Conservation (phyloP, 208 protist species). For the Acanthamoeba sp. region DNA sequence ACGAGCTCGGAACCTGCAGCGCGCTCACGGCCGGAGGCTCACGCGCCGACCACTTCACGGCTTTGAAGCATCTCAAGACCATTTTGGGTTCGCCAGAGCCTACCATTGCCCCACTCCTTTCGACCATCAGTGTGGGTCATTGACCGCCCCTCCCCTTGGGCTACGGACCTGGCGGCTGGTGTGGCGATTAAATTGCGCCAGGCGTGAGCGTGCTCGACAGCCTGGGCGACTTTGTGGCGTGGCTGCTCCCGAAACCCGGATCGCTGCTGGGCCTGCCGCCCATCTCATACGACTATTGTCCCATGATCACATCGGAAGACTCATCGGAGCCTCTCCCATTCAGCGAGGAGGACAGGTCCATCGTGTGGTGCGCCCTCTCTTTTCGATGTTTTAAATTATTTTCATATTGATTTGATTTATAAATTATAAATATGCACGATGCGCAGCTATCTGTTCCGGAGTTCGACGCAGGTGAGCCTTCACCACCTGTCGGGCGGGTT, state of each 20-base stretch:
- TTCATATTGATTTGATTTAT: no score
- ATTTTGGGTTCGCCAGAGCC: background rate
- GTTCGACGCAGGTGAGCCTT: conserved; percentile 22
- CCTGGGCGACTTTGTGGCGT: conserved; percentile 60
- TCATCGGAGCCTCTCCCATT: background rate
- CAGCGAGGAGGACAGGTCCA: conserved; percentile 47
- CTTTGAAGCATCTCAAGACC: conserved; percentile 28
- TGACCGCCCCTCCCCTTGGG: no score
- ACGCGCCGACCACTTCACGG: conserved; percentile 25
- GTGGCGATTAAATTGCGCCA: no score
- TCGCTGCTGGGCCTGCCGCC: background rate
- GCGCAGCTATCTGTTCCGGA: conserved; percentile 48
- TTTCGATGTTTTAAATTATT: background rate
- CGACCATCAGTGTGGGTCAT: background rate
- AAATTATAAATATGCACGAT: no score
- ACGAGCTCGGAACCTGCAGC: conserved; percentile 34
- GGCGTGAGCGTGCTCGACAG: background rate
- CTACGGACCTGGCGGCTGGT: no score
- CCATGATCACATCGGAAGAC: background rate
- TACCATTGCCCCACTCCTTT: background rate
- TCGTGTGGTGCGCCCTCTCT: background rate
- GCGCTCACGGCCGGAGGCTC: conserved; percentile 30
- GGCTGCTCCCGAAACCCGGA: background rate
- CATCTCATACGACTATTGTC: conserved; percentile 39
- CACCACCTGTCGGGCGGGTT: conserved; percentile 46